Evolutionary conservation across 345 rosid genomes (phyloP), one percentile per base, ranked within the genome.

Genomic region (Gossypium ekmanianum): DNA sequence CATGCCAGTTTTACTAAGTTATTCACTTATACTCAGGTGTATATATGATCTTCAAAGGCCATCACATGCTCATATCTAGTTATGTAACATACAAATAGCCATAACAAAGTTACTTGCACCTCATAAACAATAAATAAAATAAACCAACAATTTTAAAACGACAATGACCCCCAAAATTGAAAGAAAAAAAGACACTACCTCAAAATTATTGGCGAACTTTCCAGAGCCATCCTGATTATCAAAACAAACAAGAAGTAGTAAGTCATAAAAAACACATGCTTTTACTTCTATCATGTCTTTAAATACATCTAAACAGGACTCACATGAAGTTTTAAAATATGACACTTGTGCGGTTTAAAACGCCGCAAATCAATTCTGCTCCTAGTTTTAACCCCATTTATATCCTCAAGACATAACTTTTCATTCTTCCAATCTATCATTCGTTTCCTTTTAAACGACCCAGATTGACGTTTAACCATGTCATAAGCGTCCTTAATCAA

Each of bases 171-270:
- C 27, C 7, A 20, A 41, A 20, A 4, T 2, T 9, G 3, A 48
- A 13, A 9, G 17, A 7, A 18, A 8, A 68, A 9, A 22, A 27
- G 1, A 0, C 43, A 69, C 2, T 48, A 82, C 94, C 93, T 90
- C 88, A 75, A 82, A 90, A 71, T 84, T 79, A 18, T 81, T 75
- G 12, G 74, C 39, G 54, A 29, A 7, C 57, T n/a, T 62, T 64
- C 76, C 63, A 16, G 87, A 80, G 11, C 93, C 91, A 75, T 92
- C 97, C 97, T 92, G 73, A 56, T 68, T n/a, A 61, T 44, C 29
- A 77, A n/a, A 63, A 63, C 13, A 9, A 51, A 34, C 18, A 27
- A 41, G 4, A 74, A 8, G 4, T 29, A 51, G 29, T 16, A 14
- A 26, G 59, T 7, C 0, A 43, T 16, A 14, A 6, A 73, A 56